A percentile compares a stretch with the other conserved stretches of the same genome.
Conservation (phyloP, 139 green algal species). For the Chlamydomonas schloesseri region DNA sequence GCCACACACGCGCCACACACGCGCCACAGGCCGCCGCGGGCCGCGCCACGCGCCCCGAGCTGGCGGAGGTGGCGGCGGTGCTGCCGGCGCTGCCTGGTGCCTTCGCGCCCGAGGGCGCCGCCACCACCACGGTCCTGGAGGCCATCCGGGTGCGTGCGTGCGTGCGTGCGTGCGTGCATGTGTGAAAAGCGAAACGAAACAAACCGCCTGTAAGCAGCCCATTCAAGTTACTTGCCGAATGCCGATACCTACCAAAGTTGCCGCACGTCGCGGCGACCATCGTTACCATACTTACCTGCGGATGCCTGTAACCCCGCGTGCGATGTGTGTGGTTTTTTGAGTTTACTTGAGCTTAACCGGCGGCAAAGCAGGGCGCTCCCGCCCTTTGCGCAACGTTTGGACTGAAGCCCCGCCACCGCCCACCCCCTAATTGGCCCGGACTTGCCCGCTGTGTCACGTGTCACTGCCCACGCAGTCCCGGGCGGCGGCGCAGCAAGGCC, state of each 20-base stretch:
- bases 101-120: not conserved
- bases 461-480: not conserved
- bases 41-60: not conserved
- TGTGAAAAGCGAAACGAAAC: too few species aligned
- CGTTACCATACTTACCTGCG: not conserved
- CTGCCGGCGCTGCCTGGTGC: not conserved
- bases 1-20: not conserved
- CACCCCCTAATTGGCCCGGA: too few species aligned
- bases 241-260: not conserved
- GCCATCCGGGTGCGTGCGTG: constrained; percentile 13
- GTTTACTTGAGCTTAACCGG: too few species aligned
- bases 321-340: too few species aligned
- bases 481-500: not conserved
- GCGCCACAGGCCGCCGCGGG: not conserved
- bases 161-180: too few species aligned
- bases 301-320: too few species aligned
- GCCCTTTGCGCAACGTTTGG: too few species aligned
- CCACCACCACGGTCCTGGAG: not conserved
- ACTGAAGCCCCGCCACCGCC: too few species aligned
- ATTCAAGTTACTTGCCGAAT: not conserved
- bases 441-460: too few species aligned
- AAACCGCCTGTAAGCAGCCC: not conserved
- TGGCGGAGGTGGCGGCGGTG: constrained; percentile 10
- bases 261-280: not conserved
- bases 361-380: too few species aligned